These are phyloP conservation scores for Mallotus japonicus DNA, from an alignment of 441 rosid genomes.

Conservation along the genomic window DNA sequence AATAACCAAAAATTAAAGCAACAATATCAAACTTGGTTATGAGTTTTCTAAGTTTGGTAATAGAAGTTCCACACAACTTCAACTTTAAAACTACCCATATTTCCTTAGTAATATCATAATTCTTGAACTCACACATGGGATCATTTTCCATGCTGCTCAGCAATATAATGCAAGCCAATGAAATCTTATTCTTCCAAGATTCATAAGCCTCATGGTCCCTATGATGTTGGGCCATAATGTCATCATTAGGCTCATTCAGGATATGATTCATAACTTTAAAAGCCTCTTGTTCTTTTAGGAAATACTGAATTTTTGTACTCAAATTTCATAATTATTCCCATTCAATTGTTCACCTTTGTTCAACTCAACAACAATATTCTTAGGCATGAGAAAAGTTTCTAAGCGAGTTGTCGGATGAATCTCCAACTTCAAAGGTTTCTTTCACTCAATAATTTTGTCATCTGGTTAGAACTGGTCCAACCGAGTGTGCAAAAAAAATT, in stretches of 20 bases:
- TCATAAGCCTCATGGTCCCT: neutral
- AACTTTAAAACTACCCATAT: neutral
- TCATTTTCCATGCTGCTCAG: neutral
- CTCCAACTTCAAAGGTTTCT: too few relatives aligned
- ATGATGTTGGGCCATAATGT: neutral
- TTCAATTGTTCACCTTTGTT: neutral
- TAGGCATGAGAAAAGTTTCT: too few relatives aligned
- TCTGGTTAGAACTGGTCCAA: too few relatives aligned
- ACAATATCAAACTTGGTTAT: neutral
- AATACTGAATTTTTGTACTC: neutral
- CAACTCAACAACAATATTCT: too few relatives aligned
- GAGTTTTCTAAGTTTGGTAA: neutral
- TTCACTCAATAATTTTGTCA: too few relatives aligned
- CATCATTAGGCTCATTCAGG: neutral
- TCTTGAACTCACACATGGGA: too few relatives aligned
- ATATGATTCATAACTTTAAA: neutral
- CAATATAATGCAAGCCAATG: neutral
- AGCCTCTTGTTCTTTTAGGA: neutral
- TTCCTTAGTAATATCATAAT: neutral
- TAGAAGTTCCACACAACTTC: neutral
- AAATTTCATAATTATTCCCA: neutral
- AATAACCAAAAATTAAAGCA: too few relatives aligned
- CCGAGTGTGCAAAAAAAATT: too few relatives aligned
- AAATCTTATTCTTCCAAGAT: neutral
- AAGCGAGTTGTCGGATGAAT: too few relatives aligned